A percentile compares a stretch with the other conserved stretches of the same genome.
Evolutionary conservation across 2,329 filamentous ascomycete genomes (phyloP).

Genomic region (Colletotrichum sp.): DNA sequence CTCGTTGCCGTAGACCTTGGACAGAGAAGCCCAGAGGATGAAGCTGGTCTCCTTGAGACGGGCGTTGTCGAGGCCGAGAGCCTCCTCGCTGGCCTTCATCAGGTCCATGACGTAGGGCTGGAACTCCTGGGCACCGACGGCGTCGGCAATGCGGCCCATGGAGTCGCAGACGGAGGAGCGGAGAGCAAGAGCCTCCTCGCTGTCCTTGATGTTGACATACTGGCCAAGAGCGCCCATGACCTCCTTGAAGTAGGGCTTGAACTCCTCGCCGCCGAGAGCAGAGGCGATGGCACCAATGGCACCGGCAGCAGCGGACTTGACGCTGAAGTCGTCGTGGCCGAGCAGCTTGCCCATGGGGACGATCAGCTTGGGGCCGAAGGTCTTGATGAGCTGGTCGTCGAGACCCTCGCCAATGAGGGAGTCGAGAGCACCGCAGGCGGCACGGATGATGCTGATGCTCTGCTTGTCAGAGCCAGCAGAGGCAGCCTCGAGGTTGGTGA

Average conservation of each 20-base stretch:
- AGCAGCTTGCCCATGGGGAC: constrained; percentile 85
- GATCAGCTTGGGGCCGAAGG: constrained; percentile 83
- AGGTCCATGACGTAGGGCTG: constrained; percentile 89
- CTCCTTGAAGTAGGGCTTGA: constrained; percentile 89
- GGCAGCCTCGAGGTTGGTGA: constrained; percentile 88
- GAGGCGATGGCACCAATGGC: constrained; percentile 91
- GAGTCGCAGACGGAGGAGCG: constrained; percentile 90
- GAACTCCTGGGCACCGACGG: constrained; percentile 86
- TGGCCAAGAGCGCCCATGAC: constrained; percentile 89
- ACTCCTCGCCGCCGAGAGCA: constrained; percentile 80
- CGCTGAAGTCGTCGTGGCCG: constrained; percentile 82
- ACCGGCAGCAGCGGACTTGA: constrained; percentile 88
- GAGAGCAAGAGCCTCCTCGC: constrained; percentile 87
- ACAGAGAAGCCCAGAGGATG: constrained; percentile 93
- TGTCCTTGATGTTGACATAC: constrained; percentile 86
- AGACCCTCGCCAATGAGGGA: constrained; percentile 88
- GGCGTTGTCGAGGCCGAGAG: constrained; percentile 85
- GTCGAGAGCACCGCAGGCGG: constrained; percentile 88
- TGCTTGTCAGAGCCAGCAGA: constrained; percentile 73
- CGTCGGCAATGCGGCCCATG: constrained; percentile 89
- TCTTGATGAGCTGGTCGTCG: constrained; percentile 78
- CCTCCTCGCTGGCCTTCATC: constrained; percentile 93
- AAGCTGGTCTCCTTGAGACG: constrained; percentile 95
- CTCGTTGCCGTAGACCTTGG: constrained; percentile 89
- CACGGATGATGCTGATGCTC: constrained; percentile 85